Evolutionary conservation across 805 yeast species (phyloP).

Genomic region (Torulaspora maleeae): DNA sequence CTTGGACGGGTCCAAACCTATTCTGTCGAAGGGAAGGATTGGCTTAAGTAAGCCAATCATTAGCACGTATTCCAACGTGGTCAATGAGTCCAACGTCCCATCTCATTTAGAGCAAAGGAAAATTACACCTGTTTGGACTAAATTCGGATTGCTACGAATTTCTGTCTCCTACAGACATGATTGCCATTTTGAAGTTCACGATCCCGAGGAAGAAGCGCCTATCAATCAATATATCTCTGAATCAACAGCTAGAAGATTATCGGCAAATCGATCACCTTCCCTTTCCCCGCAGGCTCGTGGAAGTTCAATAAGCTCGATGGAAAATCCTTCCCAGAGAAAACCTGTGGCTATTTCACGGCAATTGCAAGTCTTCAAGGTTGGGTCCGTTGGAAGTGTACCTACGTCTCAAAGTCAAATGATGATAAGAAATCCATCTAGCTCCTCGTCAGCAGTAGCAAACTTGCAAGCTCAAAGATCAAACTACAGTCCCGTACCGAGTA

Average conservation of each 20-base stretch:
- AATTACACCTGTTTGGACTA: slow-evolving; percentile 68
- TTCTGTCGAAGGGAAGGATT: slow-evolving; percentile 74
- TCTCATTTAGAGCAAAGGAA: slow-evolving; percentile 57
- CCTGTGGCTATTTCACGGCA: slow-evolving; percentile 24
- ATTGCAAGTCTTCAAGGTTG: slow-evolving; percentile 37
- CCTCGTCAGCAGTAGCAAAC: slow-evolving; percentile 42
- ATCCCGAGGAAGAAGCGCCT: slow-evolving; percentile 7
- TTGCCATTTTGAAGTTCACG: slow-evolving; percentile 52
- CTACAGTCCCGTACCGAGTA: slow-evolving; percentile 32
- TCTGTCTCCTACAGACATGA: slow-evolving; percentile 78
- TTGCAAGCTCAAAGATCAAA: slow-evolving; percentile 41
- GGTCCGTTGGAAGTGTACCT: slow-evolving; percentile 34
- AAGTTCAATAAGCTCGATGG: slow-evolving; percentile 17
- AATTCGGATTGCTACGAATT: slow-evolving; percentile 65
- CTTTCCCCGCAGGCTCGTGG: slow-evolving; percentile 26
- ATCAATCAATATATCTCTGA: slow-evolving; percentile 9
- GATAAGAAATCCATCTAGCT: slow-evolving; percentile 42
- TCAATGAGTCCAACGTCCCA: slow-evolving; percentile 36
- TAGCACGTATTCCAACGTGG: slow-evolving; percentile 32
- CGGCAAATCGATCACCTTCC: slow-evolving; percentile 21
- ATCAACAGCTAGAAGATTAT: slow-evolving; percentile 9
- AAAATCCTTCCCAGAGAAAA: slow-evolving; percentile 22
- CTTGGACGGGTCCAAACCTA: slow-evolving; percentile 72
- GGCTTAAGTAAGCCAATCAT: slow-evolving; percentile 72
- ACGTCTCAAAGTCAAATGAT: slow-evolving; percentile 30